Evolutionary conservation across 2,329 filamentous ascomycete genomes (phyloP).

Genomic region (Leptosphaerulina australis): DNA sequence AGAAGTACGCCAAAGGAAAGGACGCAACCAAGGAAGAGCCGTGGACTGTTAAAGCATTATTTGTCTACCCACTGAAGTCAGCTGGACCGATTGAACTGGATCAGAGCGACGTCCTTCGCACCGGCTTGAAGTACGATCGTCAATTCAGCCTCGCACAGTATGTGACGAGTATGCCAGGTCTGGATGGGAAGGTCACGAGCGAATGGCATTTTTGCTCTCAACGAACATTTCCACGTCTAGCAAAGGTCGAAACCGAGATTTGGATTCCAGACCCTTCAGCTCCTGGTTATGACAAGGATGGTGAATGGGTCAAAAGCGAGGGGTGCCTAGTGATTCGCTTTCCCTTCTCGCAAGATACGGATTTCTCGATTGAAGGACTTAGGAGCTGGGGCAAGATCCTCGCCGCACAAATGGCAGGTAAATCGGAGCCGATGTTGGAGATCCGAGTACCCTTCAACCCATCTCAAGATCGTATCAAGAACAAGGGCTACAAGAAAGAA

Average conservation of each 20-base stretch:
- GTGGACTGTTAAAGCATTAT: conserved; percentile 68
- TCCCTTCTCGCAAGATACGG: conserved; percentile 55
- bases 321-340: conserved; percentile 72
- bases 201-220: conserved; percentile 75
- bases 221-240: conserved; percentile 71
- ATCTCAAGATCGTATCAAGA: conserved; percentile 61
- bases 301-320: conserved; percentile 59
- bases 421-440: conserved; percentile 64
- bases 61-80: conserved; percentile 83
- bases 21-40: conserved; percentile 34
- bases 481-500: conserved; percentile 64
- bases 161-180: conserved; percentile 50
- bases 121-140: conserved; percentile 78
- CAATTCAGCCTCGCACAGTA: conserved; percentile 81
- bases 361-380: conserved; percentile 41
- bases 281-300: conserved; percentile 56
- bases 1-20: conserved; percentile 52
- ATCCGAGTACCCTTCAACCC: conserved; percentile 72
- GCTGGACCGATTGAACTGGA: conserved; percentile 77
- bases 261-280: conserved; percentile 71
- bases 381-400: conserved; percentile 43
- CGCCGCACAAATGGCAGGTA: conserved; percentile 41
- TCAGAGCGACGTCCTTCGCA: conserved; percentile 66
- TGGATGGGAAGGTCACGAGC: conserved; percentile 50
- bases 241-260: conserved; percentile 69